Conservation (phyloP, 2,329 filamentous ascomycete species). For the Daldinia sp. region DNA sequence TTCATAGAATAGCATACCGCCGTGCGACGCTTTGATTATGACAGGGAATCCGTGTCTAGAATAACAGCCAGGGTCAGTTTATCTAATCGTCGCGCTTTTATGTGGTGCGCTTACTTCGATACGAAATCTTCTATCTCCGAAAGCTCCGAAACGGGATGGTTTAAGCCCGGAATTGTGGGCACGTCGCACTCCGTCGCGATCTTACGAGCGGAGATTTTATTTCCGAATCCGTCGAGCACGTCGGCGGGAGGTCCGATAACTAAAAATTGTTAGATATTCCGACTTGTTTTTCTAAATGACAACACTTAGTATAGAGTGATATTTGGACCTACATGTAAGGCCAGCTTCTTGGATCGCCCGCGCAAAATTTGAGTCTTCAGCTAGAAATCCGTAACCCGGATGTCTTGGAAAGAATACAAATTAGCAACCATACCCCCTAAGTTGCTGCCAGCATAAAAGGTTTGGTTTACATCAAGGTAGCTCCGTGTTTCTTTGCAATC, state of each 20-base stretch:
- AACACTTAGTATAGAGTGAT: background rate
- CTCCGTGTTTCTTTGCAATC: background rate
- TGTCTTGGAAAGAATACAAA: background rate
- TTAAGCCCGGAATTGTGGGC: conserved; percentile 5
- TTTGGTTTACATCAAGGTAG: background rate
- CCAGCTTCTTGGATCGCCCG: conserved; percentile 1
- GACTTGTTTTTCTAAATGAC: background rate
- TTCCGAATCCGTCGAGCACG: conserved; percentile 3
- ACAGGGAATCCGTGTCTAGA: background rate
- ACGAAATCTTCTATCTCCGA: conserved; percentile 4
- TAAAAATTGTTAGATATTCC: background rate
- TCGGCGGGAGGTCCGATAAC: background rate
- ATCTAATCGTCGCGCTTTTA: background rate
- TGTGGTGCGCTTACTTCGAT: background rate
- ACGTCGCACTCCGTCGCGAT: conserved; percentile 1
- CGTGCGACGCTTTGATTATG: conserved; percentile 4
- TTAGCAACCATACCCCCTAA: background rate
- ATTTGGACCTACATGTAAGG: background rate
- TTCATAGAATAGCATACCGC: background rate
- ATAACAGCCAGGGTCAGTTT: background rate
- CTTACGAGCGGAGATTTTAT: background rate
- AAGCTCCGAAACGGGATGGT: background rate
- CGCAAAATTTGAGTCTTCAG: conserved; percentile 6
- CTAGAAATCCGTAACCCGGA: conserved; percentile 7
- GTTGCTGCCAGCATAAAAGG: background rate